These are phyloP conservation scores for Amaranthus palmeri DNA, from an alignment of 148 eudicot species.

Conservation along the genomic window DNA sequence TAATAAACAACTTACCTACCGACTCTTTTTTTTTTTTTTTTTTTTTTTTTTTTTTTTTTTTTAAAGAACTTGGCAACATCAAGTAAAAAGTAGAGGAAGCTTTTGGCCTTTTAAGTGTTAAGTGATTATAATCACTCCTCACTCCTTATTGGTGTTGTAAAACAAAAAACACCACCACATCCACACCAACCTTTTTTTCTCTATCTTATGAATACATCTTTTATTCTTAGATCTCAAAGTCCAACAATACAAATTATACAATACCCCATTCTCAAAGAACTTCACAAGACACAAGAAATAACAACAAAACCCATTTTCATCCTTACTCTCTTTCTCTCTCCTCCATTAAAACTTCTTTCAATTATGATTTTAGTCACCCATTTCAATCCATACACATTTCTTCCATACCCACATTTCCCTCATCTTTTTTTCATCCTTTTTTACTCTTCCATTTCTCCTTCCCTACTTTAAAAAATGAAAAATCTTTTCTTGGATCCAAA, in stretches of 20 bases:
- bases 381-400: not conserved
- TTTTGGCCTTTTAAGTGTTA: conserved; percentile 7
- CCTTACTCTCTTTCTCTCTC: not conserved
- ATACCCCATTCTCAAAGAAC: conserved; percentile 22
- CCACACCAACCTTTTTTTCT: conserved; percentile 10
- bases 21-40: too few relatives aligned
- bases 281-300: conserved; percentile 27
- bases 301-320: conserved; percentile 18
- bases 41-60: too few relatives aligned
- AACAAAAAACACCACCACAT: conserved; percentile 25
- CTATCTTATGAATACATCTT: conserved; percentile 18
- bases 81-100: conserved; percentile 15
- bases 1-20: too few relatives aligned
- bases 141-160: not conserved
- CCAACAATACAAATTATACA: not conserved
- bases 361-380: conserved; percentile 37
- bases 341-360: not conserved
- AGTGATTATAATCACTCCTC: not conserved
- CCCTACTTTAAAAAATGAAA: conserved; percentile 14
- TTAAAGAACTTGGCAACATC: conserved; percentile 19
- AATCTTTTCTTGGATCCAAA: conserved; percentile 16
- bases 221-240: conserved; percentile 26
- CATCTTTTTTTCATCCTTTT: conserved; percentile 1
- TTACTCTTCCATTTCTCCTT: not conserved
- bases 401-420: conserved; percentile 11